Percentiles rank a stretch among this genome's conserved stretches.
Evolutionary conservation across 306 rosid species (phyloP).

Genomic region (Trifolium fragiferum): DNA sequence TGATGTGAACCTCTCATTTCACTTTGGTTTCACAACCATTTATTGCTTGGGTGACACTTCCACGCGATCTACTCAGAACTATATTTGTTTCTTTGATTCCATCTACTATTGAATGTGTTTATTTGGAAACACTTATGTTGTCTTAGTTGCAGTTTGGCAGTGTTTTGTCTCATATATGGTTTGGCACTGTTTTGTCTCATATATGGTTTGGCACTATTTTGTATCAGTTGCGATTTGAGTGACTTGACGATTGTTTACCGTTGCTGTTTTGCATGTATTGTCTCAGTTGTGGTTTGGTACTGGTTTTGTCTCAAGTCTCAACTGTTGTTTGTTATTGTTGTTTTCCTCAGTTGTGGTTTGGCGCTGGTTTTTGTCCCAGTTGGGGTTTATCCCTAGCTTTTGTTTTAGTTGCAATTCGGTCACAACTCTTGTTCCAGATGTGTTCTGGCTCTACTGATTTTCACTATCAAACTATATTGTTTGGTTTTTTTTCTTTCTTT

Average conservation of each 20-base stretch:
- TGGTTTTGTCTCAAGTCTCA: too few species aligned
- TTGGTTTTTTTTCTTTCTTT: neutral
- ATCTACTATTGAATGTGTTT: neutral
- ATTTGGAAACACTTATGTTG: neutral
- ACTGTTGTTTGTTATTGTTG: too few species aligned
- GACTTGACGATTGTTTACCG: neutral
- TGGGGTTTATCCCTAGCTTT: neutral
- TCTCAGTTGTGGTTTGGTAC: too few species aligned
- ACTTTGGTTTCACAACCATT: neutral
- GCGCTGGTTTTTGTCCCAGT: neutral
- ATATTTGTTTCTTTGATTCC: neutral
- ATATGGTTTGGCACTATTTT: neutral
- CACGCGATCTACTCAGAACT: neutral
- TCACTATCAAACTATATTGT: neutral
- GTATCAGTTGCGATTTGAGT: neutral
- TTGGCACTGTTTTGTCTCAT: neutral
- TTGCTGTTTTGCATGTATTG: neutral
- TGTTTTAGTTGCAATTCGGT: neutral
- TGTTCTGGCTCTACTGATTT: neutral
- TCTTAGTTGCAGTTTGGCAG: neutral
- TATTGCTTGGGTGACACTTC: neutral
- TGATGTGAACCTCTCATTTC: slow-evolving; percentile 5
- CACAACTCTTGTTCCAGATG: neutral
- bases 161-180: neutral
- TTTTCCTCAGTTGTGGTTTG: neutral